Base-by-base conservation (phyloP, 345 rosid genomes). In the Sonneratia caseolaris region DNA sequence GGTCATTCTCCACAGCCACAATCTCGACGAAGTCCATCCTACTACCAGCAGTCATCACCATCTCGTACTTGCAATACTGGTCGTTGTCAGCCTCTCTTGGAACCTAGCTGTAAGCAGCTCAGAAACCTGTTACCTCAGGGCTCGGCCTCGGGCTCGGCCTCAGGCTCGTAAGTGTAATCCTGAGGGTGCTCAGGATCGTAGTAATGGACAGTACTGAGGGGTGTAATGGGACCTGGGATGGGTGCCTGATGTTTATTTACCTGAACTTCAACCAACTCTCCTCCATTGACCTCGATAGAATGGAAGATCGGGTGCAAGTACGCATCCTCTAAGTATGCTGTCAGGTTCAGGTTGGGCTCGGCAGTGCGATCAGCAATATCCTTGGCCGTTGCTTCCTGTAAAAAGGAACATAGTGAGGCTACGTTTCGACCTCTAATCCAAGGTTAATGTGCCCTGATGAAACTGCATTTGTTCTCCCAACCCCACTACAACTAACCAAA, bases 361-460 rank as follows among this genome's bases (percentile, higher is more conserved):
- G 83, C 78, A 12, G 85, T 81, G 66, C 64, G 81, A 67, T 90
- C 99, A 53, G 66, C 37, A 35, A 82, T 69, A 75, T 95, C 99
- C 79, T 90, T 95, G 7, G 86, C 86, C 97, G 89, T 88, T 64
- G 99, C 99, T 71, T 95, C 99, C 99, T 95, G 92, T 42, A 67
- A 18, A 68, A 70, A 37, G 18, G 59, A 71, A 3, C 66, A 27
- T 37, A 66, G 7, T 11, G 7, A 15, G 48, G 2, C 15, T 4
- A 47, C 13, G 51, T 47, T 47, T 47, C 0, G 13, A 47, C 15
- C 13, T 1, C 43, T 27, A 27, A 27, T 42, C 45, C 45, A 9
- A 42, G 45, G 7, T 42, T 42, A 9, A 42, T 42, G 10, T 27
- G 32, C 32, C 1, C 10, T 42, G 7, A 42, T 42, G 45, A 42